Evolutionary conservation across 2,329 filamentous ascomycete species (phyloP).

Genomic region (Sporothrix euskadiensis): DNA sequence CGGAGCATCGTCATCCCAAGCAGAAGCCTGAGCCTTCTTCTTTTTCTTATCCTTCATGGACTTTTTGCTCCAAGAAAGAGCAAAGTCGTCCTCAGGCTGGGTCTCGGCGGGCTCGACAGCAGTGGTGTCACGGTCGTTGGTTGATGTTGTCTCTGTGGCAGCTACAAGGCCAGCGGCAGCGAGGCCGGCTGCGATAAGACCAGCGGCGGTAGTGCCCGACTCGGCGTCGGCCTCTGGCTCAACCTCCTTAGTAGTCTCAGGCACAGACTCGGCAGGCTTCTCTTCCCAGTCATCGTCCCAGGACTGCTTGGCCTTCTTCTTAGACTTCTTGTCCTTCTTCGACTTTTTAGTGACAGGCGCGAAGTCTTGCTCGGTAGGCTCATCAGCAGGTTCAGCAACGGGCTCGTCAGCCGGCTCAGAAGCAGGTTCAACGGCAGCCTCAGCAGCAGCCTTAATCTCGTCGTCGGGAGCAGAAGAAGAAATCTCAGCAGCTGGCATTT

Average conservation of each 20-base stretch:
- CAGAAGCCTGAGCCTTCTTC: constrained; percentile 2
- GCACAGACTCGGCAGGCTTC: not conserved
- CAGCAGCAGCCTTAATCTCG: not conserved
- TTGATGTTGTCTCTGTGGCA: not conserved
- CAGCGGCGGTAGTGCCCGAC: not conserved
- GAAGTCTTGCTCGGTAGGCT: not conserved
- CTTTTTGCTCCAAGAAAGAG: not conserved
- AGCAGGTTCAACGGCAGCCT: not conserved
- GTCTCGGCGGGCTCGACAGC: not conserved
- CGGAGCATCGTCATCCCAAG: constrained; percentile 3
- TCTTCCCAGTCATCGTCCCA: constrained; percentile 12
- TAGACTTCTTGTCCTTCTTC: constrained; percentile 37
- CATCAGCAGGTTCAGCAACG: not conserved
- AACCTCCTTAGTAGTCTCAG: not conserved
- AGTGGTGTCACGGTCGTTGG: not conserved
- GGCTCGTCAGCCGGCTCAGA: not conserved
- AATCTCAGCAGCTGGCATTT: not conserved
- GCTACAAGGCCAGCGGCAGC: not conserved
- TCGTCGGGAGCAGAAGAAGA: not conserved
- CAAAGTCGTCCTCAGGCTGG: constrained; percentile 9
- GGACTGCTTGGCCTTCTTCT: constrained; percentile 30
- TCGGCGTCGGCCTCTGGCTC: not conserved
- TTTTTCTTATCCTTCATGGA: constrained; percentile 14
- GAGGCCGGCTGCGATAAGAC: not conserved
- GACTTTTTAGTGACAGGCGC: constrained; percentile 38